Base-by-base conservation (phyloP, 495 filamentous ascomycete species). In the Talaromyces trachyspermus region DNA sequence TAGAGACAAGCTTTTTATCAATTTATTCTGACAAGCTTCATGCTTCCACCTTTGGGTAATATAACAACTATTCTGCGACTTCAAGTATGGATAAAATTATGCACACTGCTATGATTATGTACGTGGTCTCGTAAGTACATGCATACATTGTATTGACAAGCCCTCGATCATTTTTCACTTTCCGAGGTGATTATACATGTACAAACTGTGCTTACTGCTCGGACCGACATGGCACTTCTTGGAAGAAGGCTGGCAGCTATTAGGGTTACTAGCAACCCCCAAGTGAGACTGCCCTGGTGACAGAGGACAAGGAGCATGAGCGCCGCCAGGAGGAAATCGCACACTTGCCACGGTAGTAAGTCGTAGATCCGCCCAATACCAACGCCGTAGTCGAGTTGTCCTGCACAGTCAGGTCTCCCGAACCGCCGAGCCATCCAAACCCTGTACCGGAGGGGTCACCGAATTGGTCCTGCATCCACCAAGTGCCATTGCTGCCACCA, bases 271-370 rank as follows among this genome's bases (percentile, higher is more conserved):
- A 35, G 44, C 44, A 25, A 46, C 26, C 9, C 44, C 44, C 44
- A 46, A 37, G 30, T 46, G 44, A 35, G 44, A 46, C 22, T 46
- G 44, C 2, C 44, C 44, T 15, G 44, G 44, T 5, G 30, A 6
- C n/a, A 46, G 44, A 37, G 44, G 44, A 20, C 44, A 46, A 37
- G 44, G 44, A 18, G 44, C 44, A 36, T 46, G 44, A 46, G 44
- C 44, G 37, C 44, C 44, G 25, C 44, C 44, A 2, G 44, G 44
- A 5, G 44, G 44, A 46, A 37, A 46, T 46, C n/a, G 44, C 44
- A 37, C 44, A 46, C 17, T 19, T 46, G 26, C 44, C 29, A 22
- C 44, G 29, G n/a, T 36, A 46, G 22, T 6, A 46, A 36, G 44
- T 46, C 9, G 44, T 17, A 1, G 44, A 46, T 1, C 44, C 44